Conservation (phyloP, 2,329 filamentous ascomycete genomes). For the Myriosclerotinia scirpicola region DNA sequence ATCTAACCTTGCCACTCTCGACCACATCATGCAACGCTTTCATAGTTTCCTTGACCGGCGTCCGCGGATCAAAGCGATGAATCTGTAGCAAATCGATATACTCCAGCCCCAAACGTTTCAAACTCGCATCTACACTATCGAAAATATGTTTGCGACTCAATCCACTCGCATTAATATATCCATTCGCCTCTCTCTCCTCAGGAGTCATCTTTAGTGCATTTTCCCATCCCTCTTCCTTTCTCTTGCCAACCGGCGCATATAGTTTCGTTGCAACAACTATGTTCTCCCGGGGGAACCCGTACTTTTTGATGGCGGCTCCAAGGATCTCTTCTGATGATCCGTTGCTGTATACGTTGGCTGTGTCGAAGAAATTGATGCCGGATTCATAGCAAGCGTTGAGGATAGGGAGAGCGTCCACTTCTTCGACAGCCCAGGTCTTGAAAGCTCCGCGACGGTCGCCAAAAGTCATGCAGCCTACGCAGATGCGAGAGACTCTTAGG, state of each 20-base stretch:
- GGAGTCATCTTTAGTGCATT: slow-evolving; percentile 12
- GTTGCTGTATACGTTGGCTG: slow-evolving; percentile 52
- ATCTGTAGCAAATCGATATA: slow-evolving; percentile 56
- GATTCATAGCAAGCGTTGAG: slow-evolving; percentile 51
- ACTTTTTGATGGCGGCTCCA: slow-evolving; percentile 60
- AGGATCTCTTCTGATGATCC: slow-evolving; percentile 45
- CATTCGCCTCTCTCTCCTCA: slow-evolving; percentile 43
- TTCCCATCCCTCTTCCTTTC: slow-evolving; percentile 24
- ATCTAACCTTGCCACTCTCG: slow-evolving; percentile 56
- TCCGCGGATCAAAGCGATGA: slow-evolving; percentile 54
- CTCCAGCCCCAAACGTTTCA: slow-evolving; percentile 51
- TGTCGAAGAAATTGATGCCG: slow-evolving; percentile 56
- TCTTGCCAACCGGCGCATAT: slow-evolving; percentile 38
- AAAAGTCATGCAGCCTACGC: slow-evolving; percentile 53
- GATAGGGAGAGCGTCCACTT: slow-evolving; percentile 47
- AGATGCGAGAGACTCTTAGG: slow-evolving; percentile 53
- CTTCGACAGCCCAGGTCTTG: slow-evolving; percentile 24
- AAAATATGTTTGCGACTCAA: slow-evolving; percentile 64
- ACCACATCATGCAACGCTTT: slow-evolving; percentile 58
- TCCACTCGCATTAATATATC: slow-evolving; percentile 50
- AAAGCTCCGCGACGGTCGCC: slow-evolving; percentile 39
- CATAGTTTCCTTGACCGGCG: slow-evolving; percentile 59
- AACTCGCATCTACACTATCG: slow-evolving; percentile 59
- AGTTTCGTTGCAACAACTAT: slow-evolving; percentile 68
- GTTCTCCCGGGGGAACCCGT: slow-evolving; percentile 62